Base-by-base conservation (phyloP, 164 flowering plant species). In the Cinnamomum chago region DNA sequence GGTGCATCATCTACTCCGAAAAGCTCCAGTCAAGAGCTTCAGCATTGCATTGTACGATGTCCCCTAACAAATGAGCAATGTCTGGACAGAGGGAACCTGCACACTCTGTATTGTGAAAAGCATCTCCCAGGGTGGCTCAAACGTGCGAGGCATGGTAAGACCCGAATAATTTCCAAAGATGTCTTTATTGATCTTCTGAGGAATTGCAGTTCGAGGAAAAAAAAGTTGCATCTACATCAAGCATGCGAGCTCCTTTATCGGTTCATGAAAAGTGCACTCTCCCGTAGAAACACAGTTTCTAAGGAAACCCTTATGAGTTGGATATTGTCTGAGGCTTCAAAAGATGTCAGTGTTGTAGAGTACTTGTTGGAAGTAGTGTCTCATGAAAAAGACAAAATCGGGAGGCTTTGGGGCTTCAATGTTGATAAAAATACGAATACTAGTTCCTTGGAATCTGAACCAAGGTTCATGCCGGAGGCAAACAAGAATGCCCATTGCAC, bases 61-160 rank as follows among this genome's bases (percentile, higher is more conserved):
- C 68, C 75, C 20, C 78, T 76, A 35, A 85, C 81, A 51, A 76
- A 64, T 72, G 78, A 72, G 62, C 79, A 80, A 47, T 96, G 99
- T 79, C 75, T 71, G 30, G 97, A 92, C 73, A 81, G 74, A 81
- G 90, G 95, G 12, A 93, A 83, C 76, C 78, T 88, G 50, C 84
- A 91, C 76, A 85, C 91, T 1, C 71, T 94, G 24, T 96, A 94
- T 80, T 96, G 99, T 75, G 98, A 92, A 64, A 88, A 85, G 72
- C 99, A 96, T 75, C 82, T 91, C 75, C 99, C 99, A 4, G 88
- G 83, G 82, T 96, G 93, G 92, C 94, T 96, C 28, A 94, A 92
- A 84, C 99, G 97, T 73, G 97, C 97, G 2, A 83, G 98, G 81
- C 93, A 96, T 79, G 97, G 98, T 65, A 92, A 87, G 84, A 90